Conservation (phyloP, 306 rosid species). For the Quercus wislizeni region DNA sequence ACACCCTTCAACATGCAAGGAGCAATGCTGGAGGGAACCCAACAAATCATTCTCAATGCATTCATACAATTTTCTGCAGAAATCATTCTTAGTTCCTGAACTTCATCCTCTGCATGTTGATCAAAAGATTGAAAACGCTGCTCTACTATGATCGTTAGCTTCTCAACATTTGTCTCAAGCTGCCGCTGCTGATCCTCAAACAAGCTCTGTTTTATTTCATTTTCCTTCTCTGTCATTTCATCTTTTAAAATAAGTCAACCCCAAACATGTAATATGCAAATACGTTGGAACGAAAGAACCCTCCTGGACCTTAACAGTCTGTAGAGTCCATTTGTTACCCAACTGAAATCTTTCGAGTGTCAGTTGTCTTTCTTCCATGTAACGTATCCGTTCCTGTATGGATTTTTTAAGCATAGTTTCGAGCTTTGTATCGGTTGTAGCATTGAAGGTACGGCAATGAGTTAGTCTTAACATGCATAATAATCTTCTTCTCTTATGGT, state of each 20-base stretch:
- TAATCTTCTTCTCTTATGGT: not conserved
- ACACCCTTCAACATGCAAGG: too few species aligned
- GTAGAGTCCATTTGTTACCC: constrained; percentile 15
- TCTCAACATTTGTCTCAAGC: constrained; percentile 32
- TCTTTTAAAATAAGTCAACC: not conserved
- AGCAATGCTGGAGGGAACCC: too few species aligned
- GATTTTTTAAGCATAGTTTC: constrained; percentile 19
- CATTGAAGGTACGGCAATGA: constrained; percentile 25
- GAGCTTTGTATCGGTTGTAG: constrained; percentile 29
- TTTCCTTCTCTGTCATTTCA: constrained; percentile 18
- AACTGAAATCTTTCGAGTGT: constrained; percentile 5
- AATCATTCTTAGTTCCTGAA: constrained; percentile 5
- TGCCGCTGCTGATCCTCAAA: constrained; percentile 44
- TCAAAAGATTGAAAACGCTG: constrained; percentile 11
- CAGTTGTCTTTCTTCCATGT: constrained; percentile 6
- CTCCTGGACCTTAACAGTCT: constrained; percentile 28
- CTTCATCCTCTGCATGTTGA: not conserved
- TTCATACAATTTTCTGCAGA: constrained; percentile 28
- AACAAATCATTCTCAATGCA: constrained; percentile 37
- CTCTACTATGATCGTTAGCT: constrained; percentile 21
- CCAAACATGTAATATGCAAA: constrained; percentile 38
- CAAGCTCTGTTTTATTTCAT: constrained; percentile 23
- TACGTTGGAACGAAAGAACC: constrained; percentile 24
- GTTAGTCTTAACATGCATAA: constrained; percentile 24
- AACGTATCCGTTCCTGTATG: not conserved